phyloP scores from a whole-genome alignment of 2,329 filamentous ascomycete species.

The Pyrenophora tritici-repentis region DNA sequence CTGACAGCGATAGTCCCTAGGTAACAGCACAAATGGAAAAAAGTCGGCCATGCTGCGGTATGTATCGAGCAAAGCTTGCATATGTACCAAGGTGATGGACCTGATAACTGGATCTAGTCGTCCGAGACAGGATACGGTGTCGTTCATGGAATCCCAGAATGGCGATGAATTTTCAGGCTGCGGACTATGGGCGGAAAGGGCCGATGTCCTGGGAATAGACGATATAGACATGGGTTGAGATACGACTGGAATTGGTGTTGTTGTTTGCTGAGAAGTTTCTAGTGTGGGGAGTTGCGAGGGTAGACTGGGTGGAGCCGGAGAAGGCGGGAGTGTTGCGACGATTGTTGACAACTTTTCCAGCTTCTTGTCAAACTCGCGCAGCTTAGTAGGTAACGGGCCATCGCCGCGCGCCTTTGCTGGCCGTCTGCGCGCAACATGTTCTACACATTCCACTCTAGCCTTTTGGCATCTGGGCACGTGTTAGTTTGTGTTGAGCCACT shows the following conservation, averaged over 20 bases:
- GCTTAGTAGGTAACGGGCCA: slow-evolving; percentile 32
- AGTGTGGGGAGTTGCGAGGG: slow-evolving; percentile 27
- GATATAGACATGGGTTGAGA: slow-evolving; percentile 22
- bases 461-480: slow-evolving; percentile 46
- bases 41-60: slow-evolving; percentile 42
- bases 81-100: slow-evolving; percentile 42
- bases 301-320: slow-evolving; percentile 29
- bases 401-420: slow-evolving; percentile 41
- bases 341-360: slow-evolving; percentile 43
- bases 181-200: slow-evolving; percentile 32
- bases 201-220: slow-evolving; percentile 19
- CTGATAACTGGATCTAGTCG: slow-evolving; percentile 41
- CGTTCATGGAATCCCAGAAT: slow-evolving; percentile 44
- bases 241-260: slow-evolving; percentile 16
- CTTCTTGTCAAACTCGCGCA: slow-evolving; percentile 43
- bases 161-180: slow-evolving; percentile 32
- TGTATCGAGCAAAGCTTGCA: slow-evolving; percentile 40
- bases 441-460: slow-evolving; percentile 44
- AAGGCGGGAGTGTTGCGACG: slow-evolving; percentile 34
- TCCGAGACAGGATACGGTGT: slow-evolving; percentile 37
- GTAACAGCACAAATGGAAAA: slow-evolving; percentile 42
- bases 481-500: slow-evolving; percentile 29
- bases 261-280: slow-evolving; percentile 28
- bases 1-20: slow-evolving; percentile 33
- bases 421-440: slow-evolving; percentile 44